Percentiles rank a stretch among this genome's conserved stretches.
Conservation (phyloP, 2,329 filamentous ascomycete species). For the Colletotrichum simmondsii region DNA sequence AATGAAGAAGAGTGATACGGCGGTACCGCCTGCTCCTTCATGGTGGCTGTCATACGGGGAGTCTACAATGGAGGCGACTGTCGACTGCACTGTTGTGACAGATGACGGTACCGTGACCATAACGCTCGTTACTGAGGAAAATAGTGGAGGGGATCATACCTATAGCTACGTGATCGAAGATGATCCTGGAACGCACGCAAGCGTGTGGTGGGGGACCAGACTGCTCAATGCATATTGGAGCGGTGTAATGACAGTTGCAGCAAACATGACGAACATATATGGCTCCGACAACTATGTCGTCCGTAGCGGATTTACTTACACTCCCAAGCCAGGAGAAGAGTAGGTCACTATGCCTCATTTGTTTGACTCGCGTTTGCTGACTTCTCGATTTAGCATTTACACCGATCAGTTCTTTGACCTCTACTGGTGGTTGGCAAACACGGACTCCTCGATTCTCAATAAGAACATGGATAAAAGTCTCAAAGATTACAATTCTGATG, state of each 20-base stretch:
- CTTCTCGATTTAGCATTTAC: not conserved
- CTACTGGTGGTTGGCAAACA: not conserved
- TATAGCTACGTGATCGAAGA: slow-evolving; percentile 8
- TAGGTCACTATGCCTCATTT: not conserved
- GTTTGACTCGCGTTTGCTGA: not conserved
- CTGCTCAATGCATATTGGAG: slow-evolving; percentile 32
- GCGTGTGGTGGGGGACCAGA: not conserved
- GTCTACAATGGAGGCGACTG: not conserved
- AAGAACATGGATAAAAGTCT: not conserved
- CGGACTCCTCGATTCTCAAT: not conserved
- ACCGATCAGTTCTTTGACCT: not conserved
- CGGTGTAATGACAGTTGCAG: not conserved
- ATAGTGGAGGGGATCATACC: not conserved
- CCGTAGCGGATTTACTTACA: not conserved
- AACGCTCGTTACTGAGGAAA: not conserved
- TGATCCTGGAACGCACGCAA: not conserved
- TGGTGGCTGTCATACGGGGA: not conserved
- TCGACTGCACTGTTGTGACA: not conserved
- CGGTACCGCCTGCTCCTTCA: not conserved
- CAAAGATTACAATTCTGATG: not conserved
- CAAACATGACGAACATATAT: not conserved
- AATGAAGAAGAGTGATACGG: not conserved
- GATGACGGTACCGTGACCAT: not conserved
- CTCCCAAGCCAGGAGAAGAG: not conserved
- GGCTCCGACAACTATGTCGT: not conserved